phyloP scores from a whole-genome alignment of 495 filamentous ascomycete genomes.

The Hypoxylon cercidicola region DNA sequence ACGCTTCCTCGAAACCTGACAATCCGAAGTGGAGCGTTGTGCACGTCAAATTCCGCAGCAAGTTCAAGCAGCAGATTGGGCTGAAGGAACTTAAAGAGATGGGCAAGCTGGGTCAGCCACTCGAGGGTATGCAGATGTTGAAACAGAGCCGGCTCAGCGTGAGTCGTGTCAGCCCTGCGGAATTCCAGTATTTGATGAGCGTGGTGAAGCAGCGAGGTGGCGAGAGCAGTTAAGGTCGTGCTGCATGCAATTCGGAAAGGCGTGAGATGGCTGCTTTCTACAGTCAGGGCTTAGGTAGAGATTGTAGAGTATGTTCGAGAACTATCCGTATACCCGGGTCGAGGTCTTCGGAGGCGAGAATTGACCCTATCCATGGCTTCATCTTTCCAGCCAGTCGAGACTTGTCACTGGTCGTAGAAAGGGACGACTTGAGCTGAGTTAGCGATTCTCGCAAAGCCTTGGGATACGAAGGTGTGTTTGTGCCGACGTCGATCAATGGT shows the following conservation, averaged over 20 bases:
- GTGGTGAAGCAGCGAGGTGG: constrained; percentile 57
- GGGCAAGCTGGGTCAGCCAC: constrained; percentile 64
- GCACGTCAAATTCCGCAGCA: constrained; percentile 84
- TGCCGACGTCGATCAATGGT: constrained; percentile 71
- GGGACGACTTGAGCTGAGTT: constrained; percentile 61
- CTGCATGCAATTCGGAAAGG: neutral
- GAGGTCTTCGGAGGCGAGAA: constrained; percentile 66
- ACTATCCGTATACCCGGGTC: constrained; percentile 75
- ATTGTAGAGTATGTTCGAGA: constrained; percentile 64
- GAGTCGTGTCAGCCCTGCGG: constrained; percentile 72
- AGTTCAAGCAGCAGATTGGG: constrained; percentile 76
- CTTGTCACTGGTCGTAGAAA: constrained; percentile 55
- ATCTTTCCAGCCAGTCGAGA: constrained; percentile 64
- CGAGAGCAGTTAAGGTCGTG: constrained; percentile 25
- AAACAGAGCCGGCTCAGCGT: constrained; percentile 86
- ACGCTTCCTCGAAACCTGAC: constrained; percentile 75
- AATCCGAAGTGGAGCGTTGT: constrained; percentile 90
- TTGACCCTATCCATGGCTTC: constrained; percentile 65
- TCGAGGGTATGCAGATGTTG: constrained; percentile 86
- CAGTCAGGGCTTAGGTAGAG: constrained; percentile 38
- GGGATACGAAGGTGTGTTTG: constrained; percentile 76
- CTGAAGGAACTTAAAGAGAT: constrained; percentile 78
- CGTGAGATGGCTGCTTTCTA: neutral
- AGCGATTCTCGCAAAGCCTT: constrained; percentile 72
- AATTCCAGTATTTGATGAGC: constrained; percentile 84